Conservation (phyloP, 306 rosid genomes). For the Pueraria montana region DNA sequence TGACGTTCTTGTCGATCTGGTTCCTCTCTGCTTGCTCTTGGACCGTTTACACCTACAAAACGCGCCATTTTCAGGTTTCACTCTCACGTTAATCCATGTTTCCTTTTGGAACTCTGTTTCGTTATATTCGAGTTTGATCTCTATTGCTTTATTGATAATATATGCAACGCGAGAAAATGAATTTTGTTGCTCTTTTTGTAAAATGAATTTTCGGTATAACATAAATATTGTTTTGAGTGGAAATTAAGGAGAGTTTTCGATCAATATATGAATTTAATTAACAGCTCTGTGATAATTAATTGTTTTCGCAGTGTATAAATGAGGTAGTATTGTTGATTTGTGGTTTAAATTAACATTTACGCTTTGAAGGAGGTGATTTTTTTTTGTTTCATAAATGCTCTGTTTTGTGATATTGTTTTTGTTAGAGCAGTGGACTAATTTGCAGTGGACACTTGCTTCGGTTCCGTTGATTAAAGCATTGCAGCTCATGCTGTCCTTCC, state of each 20-base stretch:
- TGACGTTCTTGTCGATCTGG: conserved; percentile 82
- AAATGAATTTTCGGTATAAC: background rate
- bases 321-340: background rate
- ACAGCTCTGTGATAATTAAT: conserved; percentile 5
- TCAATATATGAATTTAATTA: background rate
- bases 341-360: background rate
- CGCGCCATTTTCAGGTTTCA: conserved; percentile 86
- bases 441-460: conserved; percentile 88
- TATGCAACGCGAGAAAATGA: background rate
- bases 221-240: background rate
- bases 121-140: conserved; percentile 24
- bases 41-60: conserved; percentile 85
- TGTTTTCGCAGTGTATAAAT: background rate
- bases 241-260: conserved; percentile 5
- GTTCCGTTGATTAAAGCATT: conserved; percentile 90
- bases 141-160: background rate
- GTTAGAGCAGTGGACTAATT: conserved; percentile 88
- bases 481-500: conserved; percentile 89
- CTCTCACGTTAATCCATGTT: conserved; percentile 23
- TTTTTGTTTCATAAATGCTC: conserved; percentile 17
- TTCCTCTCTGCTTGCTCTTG: conserved; percentile 85
- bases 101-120: background rate
- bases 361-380: conserved; percentile 32
- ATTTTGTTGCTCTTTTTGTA: background rate
- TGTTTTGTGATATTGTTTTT: conserved; percentile 47